A percentile compares a stretch with the other conserved stretches of the same genome.
Evolutionary conservation across 805 yeast genomes (phyloP).

Genomic region (Kuraishia hungarica): DNA sequence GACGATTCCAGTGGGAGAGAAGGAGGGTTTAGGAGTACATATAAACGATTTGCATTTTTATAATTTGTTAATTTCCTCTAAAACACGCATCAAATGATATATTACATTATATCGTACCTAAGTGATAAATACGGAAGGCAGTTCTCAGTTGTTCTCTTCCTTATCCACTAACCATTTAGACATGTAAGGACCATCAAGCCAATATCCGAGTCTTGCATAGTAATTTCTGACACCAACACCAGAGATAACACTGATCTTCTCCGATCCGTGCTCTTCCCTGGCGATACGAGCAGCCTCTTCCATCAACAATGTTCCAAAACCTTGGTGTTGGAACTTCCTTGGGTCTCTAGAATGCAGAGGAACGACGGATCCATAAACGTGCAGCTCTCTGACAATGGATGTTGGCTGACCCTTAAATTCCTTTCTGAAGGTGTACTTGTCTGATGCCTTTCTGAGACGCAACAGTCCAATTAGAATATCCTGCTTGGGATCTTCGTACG

Average conservation of each 20-base stretch:
- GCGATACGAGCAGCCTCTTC: constrained; percentile 98
- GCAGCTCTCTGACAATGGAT: constrained; percentile 92
- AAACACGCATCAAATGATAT: background rate
- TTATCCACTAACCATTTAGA: constrained; percentile 42
- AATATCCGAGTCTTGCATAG: constrained; percentile 86
- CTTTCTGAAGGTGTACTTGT: constrained; percentile 83
- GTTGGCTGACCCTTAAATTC: constrained; percentile 81
- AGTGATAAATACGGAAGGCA: background rate
- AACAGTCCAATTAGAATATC: constrained; percentile 90
- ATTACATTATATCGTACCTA: background rate
- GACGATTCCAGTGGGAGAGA: background rate
- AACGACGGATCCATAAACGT: constrained; percentile 95
- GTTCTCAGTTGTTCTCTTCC: background rate
- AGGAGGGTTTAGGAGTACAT: background rate
- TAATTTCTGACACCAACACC: constrained; percentile 98
- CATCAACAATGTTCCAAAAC: constrained; percentile 95
- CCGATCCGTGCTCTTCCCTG: constrained; percentile 87
- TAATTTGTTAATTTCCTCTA: background rate
- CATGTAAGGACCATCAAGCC: constrained; percentile 94
- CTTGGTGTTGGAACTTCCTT: constrained; percentile 97
- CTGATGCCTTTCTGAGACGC: constrained; percentile 80
- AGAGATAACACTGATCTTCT: constrained; percentile 85
- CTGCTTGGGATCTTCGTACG: constrained; percentile 95
- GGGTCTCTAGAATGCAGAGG: constrained; percentile 96
- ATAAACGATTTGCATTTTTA: too few relatives aligned